These are phyloP conservation scores for Emmonsia crescens DNA, from an alignment of 2,329 filamentous ascomycete species.

Conservation along the genomic window DNA sequence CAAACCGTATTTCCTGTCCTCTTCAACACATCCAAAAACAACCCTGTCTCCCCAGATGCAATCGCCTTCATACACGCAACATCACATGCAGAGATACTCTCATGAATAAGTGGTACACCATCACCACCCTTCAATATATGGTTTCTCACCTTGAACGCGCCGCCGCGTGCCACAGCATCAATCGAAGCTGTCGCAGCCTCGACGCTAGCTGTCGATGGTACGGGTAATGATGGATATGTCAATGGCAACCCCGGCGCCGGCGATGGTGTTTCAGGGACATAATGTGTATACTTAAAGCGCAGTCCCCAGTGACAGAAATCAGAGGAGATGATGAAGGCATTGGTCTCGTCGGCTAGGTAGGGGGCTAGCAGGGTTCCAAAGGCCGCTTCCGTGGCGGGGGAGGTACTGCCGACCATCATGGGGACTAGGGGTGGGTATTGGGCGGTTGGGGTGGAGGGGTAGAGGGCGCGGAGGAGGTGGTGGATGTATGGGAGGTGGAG, in stretches of 20 bases:
- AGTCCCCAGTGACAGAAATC: conserved; percentile 96
- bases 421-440: conserved; percentile 68
- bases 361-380: conserved; percentile 63
- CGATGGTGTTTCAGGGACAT: conserved; percentile 44
- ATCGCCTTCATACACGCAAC: conserved; percentile 75
- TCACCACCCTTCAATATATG: conserved; percentile 21
- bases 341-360: conserved; percentile 62
- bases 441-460: conserved; percentile 38
- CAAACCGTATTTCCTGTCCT: conserved; percentile 85
- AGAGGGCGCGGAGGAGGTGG: conserved; percentile 54
- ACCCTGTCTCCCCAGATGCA: conserved; percentile 59
- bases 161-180: conserved; percentile 21
- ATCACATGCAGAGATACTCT: conserved; percentile 74
- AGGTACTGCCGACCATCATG: conserved; percentile 72
- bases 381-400: conserved; percentile 51
- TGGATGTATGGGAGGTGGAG: conserved; percentile 95
- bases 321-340: conserved; percentile 79
- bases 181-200: conserved; percentile 20
- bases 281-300: conserved; percentile 74
- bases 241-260: conserved; percentile 26
- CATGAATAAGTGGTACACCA: conserved; percentile 53
- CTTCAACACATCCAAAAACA: conserved; percentile 58
- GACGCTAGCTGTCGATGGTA: conserved; percentile 23
- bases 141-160: conserved; percentile 21
- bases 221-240: conserved; percentile 34